phyloP scores from a whole-genome alignment of 441 rosid species.

The Breynia disticha region DNA sequence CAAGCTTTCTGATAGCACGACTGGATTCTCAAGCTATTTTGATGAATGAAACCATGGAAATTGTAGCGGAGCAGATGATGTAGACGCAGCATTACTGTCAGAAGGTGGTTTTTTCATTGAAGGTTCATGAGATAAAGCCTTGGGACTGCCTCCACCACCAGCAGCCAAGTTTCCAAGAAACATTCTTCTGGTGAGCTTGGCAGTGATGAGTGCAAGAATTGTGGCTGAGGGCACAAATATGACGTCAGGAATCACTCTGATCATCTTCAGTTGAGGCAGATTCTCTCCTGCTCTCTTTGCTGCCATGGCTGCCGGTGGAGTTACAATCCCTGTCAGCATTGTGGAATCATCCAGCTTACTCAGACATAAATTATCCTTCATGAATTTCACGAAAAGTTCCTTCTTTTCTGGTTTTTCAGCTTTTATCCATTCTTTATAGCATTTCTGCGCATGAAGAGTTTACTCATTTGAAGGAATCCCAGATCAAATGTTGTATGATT shows the following conservation, averaged over 20 bases:
- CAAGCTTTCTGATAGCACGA: too few species aligned
- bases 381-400: neutral
- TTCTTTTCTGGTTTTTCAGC: neutral
- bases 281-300: neutral
- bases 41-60: too few species aligned
- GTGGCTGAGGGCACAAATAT: slow-evolving; percentile 65
- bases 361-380: neutral
- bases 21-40: too few species aligned
- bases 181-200: slow-evolving; percentile 60
- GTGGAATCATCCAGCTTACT: neutral
- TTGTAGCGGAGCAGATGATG: too few species aligned
- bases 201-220: slow-evolving; percentile 47
- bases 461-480: too few species aligned
- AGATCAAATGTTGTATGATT: too few species aligned
- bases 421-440: neutral
- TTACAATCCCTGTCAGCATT: neutral
- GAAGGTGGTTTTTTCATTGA: too few species aligned
- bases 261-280: slow-evolving; percentile 6
- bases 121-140: too few species aligned
- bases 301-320: neutral
- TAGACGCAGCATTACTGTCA: too few species aligned
- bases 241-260: slow-evolving; percentile 69
- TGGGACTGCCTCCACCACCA: too few species aligned
- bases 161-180: slow-evolving; percentile 3
- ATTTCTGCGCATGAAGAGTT: neutral